Evolutionary conservation across 306 rosid species (phyloP).

Genomic region (Argentina anserina): DNA sequence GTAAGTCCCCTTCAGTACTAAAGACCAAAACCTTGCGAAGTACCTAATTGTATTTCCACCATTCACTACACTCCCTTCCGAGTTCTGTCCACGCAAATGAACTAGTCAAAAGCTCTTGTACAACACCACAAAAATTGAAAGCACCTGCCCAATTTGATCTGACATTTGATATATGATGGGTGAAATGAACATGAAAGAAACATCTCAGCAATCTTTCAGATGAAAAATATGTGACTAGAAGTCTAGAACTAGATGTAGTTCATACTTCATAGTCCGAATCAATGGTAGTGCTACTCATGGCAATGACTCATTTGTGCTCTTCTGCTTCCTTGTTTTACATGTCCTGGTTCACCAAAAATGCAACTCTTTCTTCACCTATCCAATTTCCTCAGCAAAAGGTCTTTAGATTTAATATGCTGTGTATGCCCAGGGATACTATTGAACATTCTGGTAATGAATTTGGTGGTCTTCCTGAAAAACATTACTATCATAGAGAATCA

Average conservation of each 20-base stretch:
- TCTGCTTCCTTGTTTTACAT: constrained; percentile 6
- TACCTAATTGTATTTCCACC: constrained; percentile 11
- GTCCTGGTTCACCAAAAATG: not conserved
- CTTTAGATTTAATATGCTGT: constrained; percentile 26
- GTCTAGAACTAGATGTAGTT: not conserved
- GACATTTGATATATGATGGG: not conserved
- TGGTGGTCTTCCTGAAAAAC: constrained; percentile 44
- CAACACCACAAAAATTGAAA: constrained; percentile 14
- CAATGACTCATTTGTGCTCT: not conserved
- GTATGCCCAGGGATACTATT: constrained; percentile 6
- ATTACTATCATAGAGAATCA: not conserved
- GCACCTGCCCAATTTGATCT: constrained; percentile 6
- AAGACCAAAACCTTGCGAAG: no score
- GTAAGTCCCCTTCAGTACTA: no score
- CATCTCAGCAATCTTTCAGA: not conserved
- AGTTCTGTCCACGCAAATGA: not conserved
- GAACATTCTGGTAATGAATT: constrained; percentile 22
- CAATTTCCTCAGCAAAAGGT: not conserved
- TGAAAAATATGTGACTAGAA: not conserved
- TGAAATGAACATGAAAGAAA: not conserved
- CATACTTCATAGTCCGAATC: not conserved
- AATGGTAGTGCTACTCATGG: not conserved
- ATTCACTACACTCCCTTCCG: not conserved
- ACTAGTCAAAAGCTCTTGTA: constrained; percentile 7
- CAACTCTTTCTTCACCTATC: constrained; percentile 1